phyloP scores from a whole-genome alignment of 208 protist genomes.

The Leishmania lainsoni region DNA sequence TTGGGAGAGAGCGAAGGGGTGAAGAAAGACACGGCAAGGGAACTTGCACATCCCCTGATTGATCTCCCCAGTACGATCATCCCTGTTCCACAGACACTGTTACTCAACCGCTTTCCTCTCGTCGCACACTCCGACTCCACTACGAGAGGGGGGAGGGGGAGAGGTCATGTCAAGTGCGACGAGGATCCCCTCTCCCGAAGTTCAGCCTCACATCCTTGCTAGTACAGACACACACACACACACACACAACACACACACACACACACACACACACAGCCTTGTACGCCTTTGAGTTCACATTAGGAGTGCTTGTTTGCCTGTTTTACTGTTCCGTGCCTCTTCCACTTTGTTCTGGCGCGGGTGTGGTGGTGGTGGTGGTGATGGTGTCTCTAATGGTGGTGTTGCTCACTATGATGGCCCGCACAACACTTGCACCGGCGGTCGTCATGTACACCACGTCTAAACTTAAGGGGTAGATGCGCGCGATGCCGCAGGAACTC shows the following conservation, averaged over 20 bases:
- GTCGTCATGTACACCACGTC: constrained; percentile 60
- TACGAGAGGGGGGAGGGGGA: neutral
- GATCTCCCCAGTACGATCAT: neutral
- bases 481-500: constrained; percentile 39
- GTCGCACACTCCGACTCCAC: neutral
- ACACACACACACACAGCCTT: no score
- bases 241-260: no score
- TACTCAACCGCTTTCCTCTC: neutral
- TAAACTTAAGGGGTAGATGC: constrained; percentile 41
- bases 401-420: constrained; percentile 39
- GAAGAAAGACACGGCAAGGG: neutral
- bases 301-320: no score
- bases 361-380: no score
- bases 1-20: neutral
- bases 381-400: constrained; percentile 28
- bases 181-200: neutral
- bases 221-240: neutral
- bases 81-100: neutral
- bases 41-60: neutral
- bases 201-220: neutral
- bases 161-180: neutral
- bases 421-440: constrained; percentile 30
- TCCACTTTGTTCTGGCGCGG: no score
- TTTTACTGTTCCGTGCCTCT: no score
- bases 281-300: no score